A percentile compares a stretch with the other conserved stretches of the same genome.
phyloP scores from a whole-genome alignment of 768 basidiomycete genomes.

The Lactarius indigo region DNA sequence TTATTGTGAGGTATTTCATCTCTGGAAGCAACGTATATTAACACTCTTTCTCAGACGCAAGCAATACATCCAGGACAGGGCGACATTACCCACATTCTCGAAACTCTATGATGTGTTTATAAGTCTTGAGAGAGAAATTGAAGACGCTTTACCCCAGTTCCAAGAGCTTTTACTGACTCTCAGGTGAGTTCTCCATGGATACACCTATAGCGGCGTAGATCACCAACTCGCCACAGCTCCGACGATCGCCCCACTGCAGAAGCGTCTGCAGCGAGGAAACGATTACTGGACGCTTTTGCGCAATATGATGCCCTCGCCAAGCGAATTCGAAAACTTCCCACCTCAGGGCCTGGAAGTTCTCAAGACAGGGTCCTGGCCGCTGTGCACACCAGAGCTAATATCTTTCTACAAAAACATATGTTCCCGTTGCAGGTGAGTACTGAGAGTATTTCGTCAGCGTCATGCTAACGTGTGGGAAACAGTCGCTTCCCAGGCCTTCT shows the following conservation, averaged over 20 bases:
- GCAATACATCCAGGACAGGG: constrained; percentile 65
- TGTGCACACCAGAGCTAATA: constrained; percentile 67
- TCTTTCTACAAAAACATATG: constrained; percentile 90
- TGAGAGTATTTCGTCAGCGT: neutral
- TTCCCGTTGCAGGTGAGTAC: constrained; percentile 70
- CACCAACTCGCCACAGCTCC: constrained; percentile 29
- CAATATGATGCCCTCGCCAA: constrained; percentile 89
- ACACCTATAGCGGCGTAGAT: constrained; percentile 31
- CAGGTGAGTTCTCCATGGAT: constrained; percentile 42
- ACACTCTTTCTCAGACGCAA: constrained; percentile 51
- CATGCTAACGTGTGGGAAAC: neutral
- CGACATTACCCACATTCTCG: constrained; percentile 9
- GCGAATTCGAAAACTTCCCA: constrained; percentile 72
- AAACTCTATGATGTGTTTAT: constrained; percentile 54
- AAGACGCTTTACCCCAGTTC: constrained; percentile 80
- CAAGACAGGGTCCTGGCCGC: constrained; percentile 85
- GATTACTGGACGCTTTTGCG: constrained; percentile 77
- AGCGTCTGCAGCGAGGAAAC: constrained; percentile 69
- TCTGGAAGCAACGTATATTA: neutral
- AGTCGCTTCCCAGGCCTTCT: constrained; percentile 51
- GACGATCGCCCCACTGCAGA: constrained; percentile 60
- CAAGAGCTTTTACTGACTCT: constrained; percentile 78
- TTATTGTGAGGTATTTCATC: constrained; percentile 58
- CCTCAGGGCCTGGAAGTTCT: constrained; percentile 58
- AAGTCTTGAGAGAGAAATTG: constrained; percentile 82